Conservation (phyloP, 106 monocot genomes). For the Posidonia australis region DNA sequence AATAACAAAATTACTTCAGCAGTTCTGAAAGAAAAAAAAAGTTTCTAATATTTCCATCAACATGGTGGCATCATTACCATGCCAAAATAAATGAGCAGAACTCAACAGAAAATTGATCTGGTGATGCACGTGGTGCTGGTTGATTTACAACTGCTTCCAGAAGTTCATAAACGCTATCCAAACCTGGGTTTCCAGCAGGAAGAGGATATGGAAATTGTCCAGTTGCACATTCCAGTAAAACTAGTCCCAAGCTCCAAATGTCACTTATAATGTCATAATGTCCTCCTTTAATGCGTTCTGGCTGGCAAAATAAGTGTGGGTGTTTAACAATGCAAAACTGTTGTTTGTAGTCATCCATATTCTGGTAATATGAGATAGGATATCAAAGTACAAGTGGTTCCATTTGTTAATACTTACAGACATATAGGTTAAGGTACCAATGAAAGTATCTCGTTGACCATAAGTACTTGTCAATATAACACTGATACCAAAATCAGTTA, state of each 20-base stretch:
- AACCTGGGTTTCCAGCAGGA: conserved; percentile 12
- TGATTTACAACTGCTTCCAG: conserved; percentile 65
- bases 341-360: not conserved
- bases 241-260: conserved; percentile 86
- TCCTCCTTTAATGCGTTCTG: conserved; percentile 58
- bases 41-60: not conserved
- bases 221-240: conserved; percentile 67
- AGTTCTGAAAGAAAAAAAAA: not conserved
- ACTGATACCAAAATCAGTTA: conserved; percentile 95
- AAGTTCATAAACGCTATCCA: conserved; percentile 46
- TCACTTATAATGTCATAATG: conserved; percentile 63
- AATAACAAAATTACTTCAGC: not conserved
- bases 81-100: conserved; percentile 79
- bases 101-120: conserved; percentile 62
- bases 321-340: not conserved
- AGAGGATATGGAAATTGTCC: conserved; percentile 68
- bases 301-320: conserved; percentile 26
- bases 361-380: no score
- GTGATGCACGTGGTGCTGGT: conserved; percentile 48
- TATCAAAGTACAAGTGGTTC: not conserved
- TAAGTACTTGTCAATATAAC: conserved; percentile 50
- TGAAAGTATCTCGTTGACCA: conserved; percentile 63
- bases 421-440: conserved; percentile 74
- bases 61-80: conserved; percentile 33
- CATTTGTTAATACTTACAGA: conserved; percentile 43